phyloP scores from a whole-genome alignment of 2,329 filamentous ascomycete species.

The Pseudogymnoascus sp. region DNA sequence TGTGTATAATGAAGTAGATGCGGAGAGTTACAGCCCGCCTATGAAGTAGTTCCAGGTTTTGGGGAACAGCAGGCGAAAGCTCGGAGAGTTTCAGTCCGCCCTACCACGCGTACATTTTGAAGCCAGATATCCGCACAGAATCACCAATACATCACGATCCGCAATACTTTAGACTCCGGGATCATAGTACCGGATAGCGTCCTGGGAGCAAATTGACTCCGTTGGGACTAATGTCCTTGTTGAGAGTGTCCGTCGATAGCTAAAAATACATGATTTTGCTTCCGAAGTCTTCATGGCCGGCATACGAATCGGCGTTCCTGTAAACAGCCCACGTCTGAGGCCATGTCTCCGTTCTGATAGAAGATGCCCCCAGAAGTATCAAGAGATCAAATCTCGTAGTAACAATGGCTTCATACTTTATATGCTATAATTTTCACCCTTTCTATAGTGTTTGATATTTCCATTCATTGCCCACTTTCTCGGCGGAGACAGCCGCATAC shows the following conservation, averaged over 20 bases:
- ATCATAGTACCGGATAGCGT: not conserved
- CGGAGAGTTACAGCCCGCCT: not conserved
- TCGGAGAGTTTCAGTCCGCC: not conserved
- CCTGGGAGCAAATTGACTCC: not conserved
- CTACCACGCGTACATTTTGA: too few relatives aligned
- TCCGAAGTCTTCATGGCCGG: not conserved
- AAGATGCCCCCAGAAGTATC: not conserved
- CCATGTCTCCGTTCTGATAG: not conserved
- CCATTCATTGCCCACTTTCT: not conserved
- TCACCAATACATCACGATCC: not conserved
- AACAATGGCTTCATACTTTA: not conserved
- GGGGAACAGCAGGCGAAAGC: not conserved
- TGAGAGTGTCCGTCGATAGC: not conserved
- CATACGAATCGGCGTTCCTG: not conserved
- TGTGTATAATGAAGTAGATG: not conserved
- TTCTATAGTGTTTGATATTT: not conserved
- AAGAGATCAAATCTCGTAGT: not conserved
- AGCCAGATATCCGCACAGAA: not conserved
- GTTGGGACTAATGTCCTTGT: not conserved
- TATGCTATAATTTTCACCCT: not conserved
- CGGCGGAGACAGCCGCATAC: too few relatives aligned
- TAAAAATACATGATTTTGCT: not conserved
- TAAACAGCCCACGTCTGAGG: not conserved
- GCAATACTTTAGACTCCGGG: too few relatives aligned
- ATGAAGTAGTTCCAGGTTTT: not conserved